phyloP scores from a whole-genome alignment of 805 yeast species.

The Metschnikowia matae region DNA sequence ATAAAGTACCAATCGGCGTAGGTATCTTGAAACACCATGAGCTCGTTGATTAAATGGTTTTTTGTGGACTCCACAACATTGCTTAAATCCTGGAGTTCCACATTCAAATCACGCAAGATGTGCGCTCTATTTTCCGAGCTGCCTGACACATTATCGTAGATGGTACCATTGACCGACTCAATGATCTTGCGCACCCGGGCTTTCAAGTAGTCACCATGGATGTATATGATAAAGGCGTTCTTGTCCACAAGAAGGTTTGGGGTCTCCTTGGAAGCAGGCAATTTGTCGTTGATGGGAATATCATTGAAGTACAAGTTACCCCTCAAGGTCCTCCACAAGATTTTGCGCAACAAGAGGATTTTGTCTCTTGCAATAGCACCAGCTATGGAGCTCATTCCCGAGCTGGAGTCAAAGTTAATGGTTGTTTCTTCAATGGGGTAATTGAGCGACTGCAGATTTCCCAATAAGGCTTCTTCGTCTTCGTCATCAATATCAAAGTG shows the following conservation, averaged over 20 bases:
- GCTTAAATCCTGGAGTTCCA: slow-evolving; percentile 28
- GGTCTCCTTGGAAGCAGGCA: slow-evolving; percentile 16
- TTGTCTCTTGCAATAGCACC: slow-evolving; percentile 36
- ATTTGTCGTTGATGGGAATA: slow-evolving; percentile 25
- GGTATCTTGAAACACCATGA: slow-evolving; percentile 33
- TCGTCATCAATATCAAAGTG: slow-evolving; percentile 22
- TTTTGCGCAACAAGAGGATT: slow-evolving; percentile 34
- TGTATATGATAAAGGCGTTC: slow-evolving; percentile 35
- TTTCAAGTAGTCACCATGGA: slow-evolving; percentile 38
- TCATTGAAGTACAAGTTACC: slow-evolving; percentile 42
- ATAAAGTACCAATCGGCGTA: slow-evolving; percentile 29
- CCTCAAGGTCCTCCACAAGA: slow-evolving; percentile 41
- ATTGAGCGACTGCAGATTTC: slow-evolving; percentile 21
- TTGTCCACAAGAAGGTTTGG: slow-evolving; percentile 25
- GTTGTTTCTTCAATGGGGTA: slow-evolving; percentile 19
- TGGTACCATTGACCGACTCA: slow-evolving; percentile 35
- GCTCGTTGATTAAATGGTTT: slow-evolving; percentile 35
- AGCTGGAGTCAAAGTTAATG: slow-evolving; percentile 17
- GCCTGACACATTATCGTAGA: slow-evolving; percentile 36
- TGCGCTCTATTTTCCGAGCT: slow-evolving; percentile 23
- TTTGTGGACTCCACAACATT: slow-evolving; percentile 32
- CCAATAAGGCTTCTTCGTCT: slow-evolving; percentile 28
- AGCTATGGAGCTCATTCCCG: slow-evolving; percentile 30
- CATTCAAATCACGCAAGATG: slow-evolving; percentile 29
- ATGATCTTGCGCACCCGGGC: slow-evolving; percentile 34